phyloP scores from a whole-genome alignment of 192 early-diverging fungal genomes.

The Coemansia sp. region DNA sequence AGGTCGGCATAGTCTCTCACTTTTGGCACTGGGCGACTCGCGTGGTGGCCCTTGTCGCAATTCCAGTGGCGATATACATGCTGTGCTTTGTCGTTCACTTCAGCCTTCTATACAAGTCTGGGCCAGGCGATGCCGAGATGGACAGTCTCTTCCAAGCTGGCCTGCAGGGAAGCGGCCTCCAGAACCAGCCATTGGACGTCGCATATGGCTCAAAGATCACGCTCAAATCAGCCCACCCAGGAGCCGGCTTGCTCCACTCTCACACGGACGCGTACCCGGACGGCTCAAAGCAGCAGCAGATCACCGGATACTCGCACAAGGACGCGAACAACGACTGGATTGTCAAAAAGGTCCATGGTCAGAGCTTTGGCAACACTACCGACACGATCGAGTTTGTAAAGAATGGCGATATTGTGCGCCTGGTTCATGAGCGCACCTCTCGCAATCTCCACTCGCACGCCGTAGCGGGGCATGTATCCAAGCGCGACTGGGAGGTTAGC shows the following conservation, averaged over 20 bases:
- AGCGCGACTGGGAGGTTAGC: conserved; percentile 82
- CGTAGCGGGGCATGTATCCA: conserved; percentile 76
- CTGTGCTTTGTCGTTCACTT: conserved; percentile 88
- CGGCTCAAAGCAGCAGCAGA: conserved; percentile 93
- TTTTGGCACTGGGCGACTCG: conserved; percentile 85
- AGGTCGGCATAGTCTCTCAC: conserved; percentile 65
- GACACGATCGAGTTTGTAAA: conserved; percentile 65
- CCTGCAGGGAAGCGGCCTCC: conserved; percentile 78
- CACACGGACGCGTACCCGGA: conserved; percentile 84
- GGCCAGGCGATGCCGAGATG: conserved; percentile 92
- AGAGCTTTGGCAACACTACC: conserved; percentile 19
- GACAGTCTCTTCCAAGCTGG: conserved; percentile 96
- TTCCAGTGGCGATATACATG: conserved; percentile 85
- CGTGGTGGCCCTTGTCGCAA: conserved; percentile 73
- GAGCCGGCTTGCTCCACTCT: conserved; percentile 90
- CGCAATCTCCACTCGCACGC: conserved; percentile 88
- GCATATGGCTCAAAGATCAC: conserved; percentile 91
- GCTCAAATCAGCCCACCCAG: conserved; percentile 68
- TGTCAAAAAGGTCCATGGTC: conserved; percentile 65
- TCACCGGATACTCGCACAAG: conserved; percentile 93
- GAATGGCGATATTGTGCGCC: conserved; percentile 80
- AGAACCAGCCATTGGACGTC: conserved; percentile 83
- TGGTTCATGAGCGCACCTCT: conserved; percentile 72
- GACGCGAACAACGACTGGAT: conserved; percentile 95
- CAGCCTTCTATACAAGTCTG: conserved; percentile 75